A percentile compares a stretch with the other conserved stretches of the same genome.
These are phyloP conservation scores for Botrytis squamosa DNA, from an alignment of 2,329 filamentous ascomycete species.

Conservation along the genomic window DNA sequence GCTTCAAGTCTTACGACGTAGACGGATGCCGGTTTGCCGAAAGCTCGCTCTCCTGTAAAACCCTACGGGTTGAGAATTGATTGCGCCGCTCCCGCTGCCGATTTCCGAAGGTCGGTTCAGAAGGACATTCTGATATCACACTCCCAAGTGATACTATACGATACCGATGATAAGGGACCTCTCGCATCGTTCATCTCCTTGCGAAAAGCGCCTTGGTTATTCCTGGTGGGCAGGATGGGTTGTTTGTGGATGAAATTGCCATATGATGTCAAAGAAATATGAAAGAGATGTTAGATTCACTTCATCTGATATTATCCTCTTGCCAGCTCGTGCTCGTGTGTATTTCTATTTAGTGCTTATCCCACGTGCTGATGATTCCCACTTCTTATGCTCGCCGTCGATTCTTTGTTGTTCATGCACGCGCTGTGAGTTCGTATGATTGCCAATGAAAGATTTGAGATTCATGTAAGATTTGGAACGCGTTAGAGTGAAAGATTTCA, in stretches of 20 bases:
- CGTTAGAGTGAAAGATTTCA: not conserved
- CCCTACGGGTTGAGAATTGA: not conserved
- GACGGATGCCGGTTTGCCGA: not conserved
- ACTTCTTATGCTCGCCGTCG: constrained; percentile 2
- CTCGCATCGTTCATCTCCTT: not conserved
- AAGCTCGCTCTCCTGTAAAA: not conserved
- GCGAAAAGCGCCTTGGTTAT: not conserved
- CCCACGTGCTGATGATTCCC: not conserved
- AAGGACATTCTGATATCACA: not conserved
- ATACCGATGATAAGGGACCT: not conserved
- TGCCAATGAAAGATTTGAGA: not conserved
- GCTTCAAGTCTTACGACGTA: not conserved
- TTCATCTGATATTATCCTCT: not conserved
- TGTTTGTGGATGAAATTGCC: not conserved
- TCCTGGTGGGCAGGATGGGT: not conserved
- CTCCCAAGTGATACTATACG: not conserved
- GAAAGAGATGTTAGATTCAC: not conserved
- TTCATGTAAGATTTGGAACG: constrained; percentile 12
- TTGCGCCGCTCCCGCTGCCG: not conserved
- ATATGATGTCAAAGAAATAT: not conserved
- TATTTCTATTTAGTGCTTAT: constrained; percentile 14
- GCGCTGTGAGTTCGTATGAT: constrained; percentile 5
- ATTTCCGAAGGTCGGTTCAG: not conserved
- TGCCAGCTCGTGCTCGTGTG: not conserved
- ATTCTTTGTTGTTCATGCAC: not conserved